Base-by-base conservation (phyloP, 495 filamentous ascomycete species). In the Aspergillus cavernicola region DNA sequence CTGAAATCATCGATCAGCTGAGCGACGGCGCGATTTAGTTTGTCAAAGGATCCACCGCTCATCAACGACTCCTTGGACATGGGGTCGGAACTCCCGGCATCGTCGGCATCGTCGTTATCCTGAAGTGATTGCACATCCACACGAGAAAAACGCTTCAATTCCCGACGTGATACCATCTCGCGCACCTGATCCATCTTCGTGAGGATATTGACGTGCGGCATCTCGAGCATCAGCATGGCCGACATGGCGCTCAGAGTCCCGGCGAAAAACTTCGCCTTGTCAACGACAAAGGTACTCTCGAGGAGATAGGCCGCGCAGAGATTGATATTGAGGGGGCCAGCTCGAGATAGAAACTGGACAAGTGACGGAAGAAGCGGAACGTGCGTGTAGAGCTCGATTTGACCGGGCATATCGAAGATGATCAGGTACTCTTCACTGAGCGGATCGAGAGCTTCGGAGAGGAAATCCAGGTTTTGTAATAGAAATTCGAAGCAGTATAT, bases 341-440 rank as follows among this genome's bases (percentile, higher is more conserved):
- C 75, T 29, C 85, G 81, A 26, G 86, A 88, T 7, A 98, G 80
- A 67, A 90, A 88, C 60, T 83, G 85, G 46, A 89, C 83, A 33
- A 98, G 80, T n/a, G 81, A 83, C 3, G 93, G 93, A 20, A 98
- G 73, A 61, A 97, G 85, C 11, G 93, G 93, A 24, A 97, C 86
- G 65, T 98, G 93, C 11, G 93, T 97, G 75, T 97, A 98, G 24
- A 98, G 87, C 71, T 98, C 93, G 69, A 98, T 97, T 71, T 98
- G 93, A 45, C 93, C 93, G 0, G 93, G 93, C 87, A 97, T 96
- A 69, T 98, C 93, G 75, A 98, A 89, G 43, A 98, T 86, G 64
- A 96, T 93, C 36, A 98, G 77, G 68, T 95, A 96, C 62, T 98
- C 93, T 57, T 98, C 93, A 5, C 88, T 89, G 12, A 96, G 77